A percentile compares a stretch with the other conserved stretches of the same genome.
Conservation (phyloP, 805 yeast species). For the Cyberlindnera suaveolens region DNA sequence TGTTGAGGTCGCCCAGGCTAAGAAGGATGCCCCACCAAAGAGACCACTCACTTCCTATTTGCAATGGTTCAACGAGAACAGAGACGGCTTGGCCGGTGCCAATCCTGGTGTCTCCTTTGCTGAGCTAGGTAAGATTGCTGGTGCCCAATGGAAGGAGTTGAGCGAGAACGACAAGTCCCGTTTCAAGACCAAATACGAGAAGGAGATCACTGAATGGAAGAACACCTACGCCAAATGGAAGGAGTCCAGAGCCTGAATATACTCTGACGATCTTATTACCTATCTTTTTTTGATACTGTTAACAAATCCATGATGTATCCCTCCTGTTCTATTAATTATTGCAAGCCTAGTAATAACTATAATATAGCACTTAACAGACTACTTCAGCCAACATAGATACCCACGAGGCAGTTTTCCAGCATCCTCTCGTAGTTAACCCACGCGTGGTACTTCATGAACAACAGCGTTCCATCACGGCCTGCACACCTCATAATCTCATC, state of each 20-base stretch:
- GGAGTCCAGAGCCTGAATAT: constrained; percentile 13
- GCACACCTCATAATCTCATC: constrained; percentile 72
- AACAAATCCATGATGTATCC: no score
- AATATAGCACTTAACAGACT: not conserved
- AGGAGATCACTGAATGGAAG: constrained; percentile 30
- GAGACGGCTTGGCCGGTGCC: constrained; percentile 4
- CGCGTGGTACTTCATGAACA: constrained; percentile 66
- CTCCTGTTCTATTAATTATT: no score
- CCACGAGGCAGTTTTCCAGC: constrained; percentile 73
- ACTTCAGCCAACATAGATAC: constrained; percentile 29
- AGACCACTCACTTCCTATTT: constrained; percentile 16
- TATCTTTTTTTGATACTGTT: not conserved
- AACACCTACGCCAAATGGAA: constrained; percentile 33
- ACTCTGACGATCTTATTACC: no score
- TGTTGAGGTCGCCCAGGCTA: constrained; percentile 11
- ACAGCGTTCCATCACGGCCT: constrained; percentile 73
- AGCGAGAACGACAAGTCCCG: constrained; percentile 65
- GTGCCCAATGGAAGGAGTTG: constrained; percentile 87
- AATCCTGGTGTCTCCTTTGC: constrained; percentile 16
- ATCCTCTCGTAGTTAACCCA: constrained; percentile 86
- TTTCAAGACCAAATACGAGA: constrained; percentile 5
- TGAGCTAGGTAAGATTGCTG: constrained; percentile 56
- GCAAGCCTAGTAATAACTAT: not conserved
- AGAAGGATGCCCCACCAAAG: constrained; percentile 20
- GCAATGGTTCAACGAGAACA: constrained; percentile 9